Conservation (phyloP, 345 rosid species). For the Linum lewisii region DNA sequence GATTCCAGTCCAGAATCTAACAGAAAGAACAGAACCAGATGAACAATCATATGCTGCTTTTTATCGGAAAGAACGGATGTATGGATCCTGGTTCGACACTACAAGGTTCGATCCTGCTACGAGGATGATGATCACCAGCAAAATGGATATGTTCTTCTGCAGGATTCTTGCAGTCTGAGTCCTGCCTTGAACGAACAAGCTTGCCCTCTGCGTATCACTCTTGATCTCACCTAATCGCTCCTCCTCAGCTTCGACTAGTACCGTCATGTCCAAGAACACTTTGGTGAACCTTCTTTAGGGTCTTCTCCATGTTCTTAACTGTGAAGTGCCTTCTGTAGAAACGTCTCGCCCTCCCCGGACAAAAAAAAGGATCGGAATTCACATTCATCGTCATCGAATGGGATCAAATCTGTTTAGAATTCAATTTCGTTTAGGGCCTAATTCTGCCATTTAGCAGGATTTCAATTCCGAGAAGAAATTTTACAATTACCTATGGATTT, state of each 20-base stretch:
- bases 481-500: too few relatives aligned
- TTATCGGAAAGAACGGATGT: too few relatives aligned
- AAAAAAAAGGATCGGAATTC: not conserved
- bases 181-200: conserved; percentile 56
- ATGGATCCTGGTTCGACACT: too few relatives aligned
- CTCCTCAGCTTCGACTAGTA: conserved; percentile 63
- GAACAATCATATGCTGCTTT: too few relatives aligned
- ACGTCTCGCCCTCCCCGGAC: conserved; percentile 84
- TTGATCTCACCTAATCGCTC: conserved; percentile 71
- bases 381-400: too few relatives aligned
- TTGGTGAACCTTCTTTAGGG: conserved; percentile 78
- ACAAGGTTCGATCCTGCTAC: too few relatives aligned
- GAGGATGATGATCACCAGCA: conserved; percentile 50
- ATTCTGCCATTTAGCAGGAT: too few relatives aligned
- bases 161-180: conserved; percentile 43
- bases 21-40: too few relatives aligned
- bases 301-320: conserved; percentile 65
- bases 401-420: too few relatives aligned
- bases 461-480: too few relatives aligned
- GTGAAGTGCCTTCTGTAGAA: conserved; percentile 84
- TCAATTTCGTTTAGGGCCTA: too few relatives aligned
- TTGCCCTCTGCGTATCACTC: conserved; percentile 64
- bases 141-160: conserved; percentile 56
- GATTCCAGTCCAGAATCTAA: too few relatives aligned
- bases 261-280: conserved; percentile 81